Evolutionary conservation across 2,329 filamentous ascomycete species (phyloP), one percentile per base, ranked within the genome.

Genomic region (Paracamarosporium sp.): DNA sequence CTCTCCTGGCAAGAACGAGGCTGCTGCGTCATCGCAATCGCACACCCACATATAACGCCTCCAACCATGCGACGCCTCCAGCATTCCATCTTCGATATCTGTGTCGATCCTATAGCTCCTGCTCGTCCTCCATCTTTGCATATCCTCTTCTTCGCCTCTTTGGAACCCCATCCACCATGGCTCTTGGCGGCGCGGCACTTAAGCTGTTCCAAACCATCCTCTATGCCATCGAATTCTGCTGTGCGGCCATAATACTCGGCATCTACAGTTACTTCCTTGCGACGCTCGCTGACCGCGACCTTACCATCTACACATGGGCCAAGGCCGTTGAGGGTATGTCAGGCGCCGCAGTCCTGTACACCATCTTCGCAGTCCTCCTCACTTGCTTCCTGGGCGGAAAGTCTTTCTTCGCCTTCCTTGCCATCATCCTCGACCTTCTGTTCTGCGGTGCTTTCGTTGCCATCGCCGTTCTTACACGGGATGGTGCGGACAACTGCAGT

Each of bases 211-310:
- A 92, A 70, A 90, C 89, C 74, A 83, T 89, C 74, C 80, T 96
- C 69, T 91, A 94, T 65, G 79, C 84, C 63, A 78, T 97, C 55
- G 86, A 92, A 69, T 90, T 96, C 76, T 82, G 86, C 72, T 91
- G 87, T 75, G 83, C 89, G 8, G 87, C 84, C 57, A 83, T 96
- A 64, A 85, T 94, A 60, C 85, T 97, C 60, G 90, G 85, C 65
- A 85, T 95, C 60, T 78, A 90, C 82, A 89, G 88, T 48, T 97
- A 96, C 83, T 96, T 93, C 83, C 86, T 97, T 48, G 87, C 90
- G 8, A 85, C 90, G 8, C 85, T 93, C 13, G 75, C 85, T 60
- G 86, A 89, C 69, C 86, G 92, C 77, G 69, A 87, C 65, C 76
- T 88, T 13, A 56, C 70, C 56, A 93, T 93, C 64, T 81, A 84